These are phyloP conservation scores for Coemansia sp. DNA, from an alignment of 192 early-diverging fungal genomes.

Conservation along the genomic window DNA sequence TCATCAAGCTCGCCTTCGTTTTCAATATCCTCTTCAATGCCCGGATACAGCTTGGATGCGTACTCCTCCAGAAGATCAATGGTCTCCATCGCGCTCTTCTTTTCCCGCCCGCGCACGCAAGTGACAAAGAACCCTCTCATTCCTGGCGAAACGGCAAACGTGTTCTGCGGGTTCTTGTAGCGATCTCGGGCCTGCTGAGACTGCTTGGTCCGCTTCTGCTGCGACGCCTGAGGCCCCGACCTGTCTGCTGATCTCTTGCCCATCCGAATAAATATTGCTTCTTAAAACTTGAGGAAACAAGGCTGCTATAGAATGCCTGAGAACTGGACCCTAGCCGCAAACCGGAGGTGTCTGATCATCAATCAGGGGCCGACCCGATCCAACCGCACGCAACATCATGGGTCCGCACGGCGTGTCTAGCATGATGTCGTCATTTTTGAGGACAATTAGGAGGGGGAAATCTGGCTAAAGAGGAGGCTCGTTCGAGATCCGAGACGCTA, in stretches of 20 bases:
- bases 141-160: slow-evolving; percentile 45
- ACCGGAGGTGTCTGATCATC: too few species aligned
- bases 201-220: slow-evolving; percentile 45
- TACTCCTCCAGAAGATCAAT: slow-evolving; percentile 50
- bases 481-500: too few species aligned
- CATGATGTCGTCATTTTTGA: too few species aligned
- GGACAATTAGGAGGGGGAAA: too few species aligned
- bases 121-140: slow-evolving; percentile 52
- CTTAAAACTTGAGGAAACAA: too few species aligned
- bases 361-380: too few species aligned
- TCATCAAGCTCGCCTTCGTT: slow-evolving; percentile 14
- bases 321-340: too few species aligned
- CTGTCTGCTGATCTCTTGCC: slow-evolving; percentile 26
- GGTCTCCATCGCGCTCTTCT: slow-evolving; percentile 36
- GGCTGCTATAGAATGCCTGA: too few species aligned
- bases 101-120: slow-evolving; percentile 39
- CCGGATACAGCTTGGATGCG: slow-evolving; percentile 37
- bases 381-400: too few species aligned
- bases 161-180: slow-evolving; percentile 36
- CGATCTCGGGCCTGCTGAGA: slow-evolving; percentile 35
- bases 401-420: too few species aligned
- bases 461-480: too few species aligned
- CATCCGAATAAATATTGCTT: slow-evolving; percentile 9
- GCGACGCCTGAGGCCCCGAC: slow-evolving; percentile 12
- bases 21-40: slow-evolving; percentile 34